Base-by-base conservation (phyloP, 1,284 basidiomycete species). In the Ustilago crameri region DNA sequence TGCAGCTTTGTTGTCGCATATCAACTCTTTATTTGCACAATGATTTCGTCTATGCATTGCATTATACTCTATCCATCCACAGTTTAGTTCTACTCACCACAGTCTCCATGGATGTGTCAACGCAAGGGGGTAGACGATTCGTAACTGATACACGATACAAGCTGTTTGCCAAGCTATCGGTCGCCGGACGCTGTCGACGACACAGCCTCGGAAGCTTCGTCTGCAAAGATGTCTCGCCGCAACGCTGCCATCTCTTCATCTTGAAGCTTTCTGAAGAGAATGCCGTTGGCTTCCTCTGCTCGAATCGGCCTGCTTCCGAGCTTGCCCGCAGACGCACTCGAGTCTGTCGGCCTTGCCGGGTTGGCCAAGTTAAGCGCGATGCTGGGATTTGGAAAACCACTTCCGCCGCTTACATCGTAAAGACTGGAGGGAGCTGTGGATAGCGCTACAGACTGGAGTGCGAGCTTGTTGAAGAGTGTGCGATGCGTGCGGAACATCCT, bases 401-500 rank as follows among this genome's bases (percentile, higher is more conserved):
- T 74, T 1, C 71, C 71, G 9, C 66, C 71, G 20, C 66, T 65
- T 3, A 56, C 51, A 49, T 75, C 74, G 27, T 72, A 76, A 23
- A 76, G 30, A n/a, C 69, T 73, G 23, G 59, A 57, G 7, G 70
- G 70, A 1, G 62, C 47, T n/a, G 64, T 73, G 0, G 61, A 67
- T 4, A 78, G 43, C n/a, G 70, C 63, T 9, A 73, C 75, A 8
- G 59, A 67, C 20, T 78, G 76, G n/a, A 61, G 32, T 9, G 76
- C 74, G 14, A 78, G 52, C 58, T 75, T 78, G 48, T 68, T 51
- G 54, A 76, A 78, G 32, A 78, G 51, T 14, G 55, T 37, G 0
- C 68, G 32, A 15, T 78, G 65, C 17, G 46, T 55, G 12, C 69
- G 51, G 22, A 57, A 73, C 63, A 78, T 71, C 8, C 66, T 37